Conservation (phyloP, 495 filamentous ascomycete genomes). For the Hyaloscypha hepaticicola region DNA sequence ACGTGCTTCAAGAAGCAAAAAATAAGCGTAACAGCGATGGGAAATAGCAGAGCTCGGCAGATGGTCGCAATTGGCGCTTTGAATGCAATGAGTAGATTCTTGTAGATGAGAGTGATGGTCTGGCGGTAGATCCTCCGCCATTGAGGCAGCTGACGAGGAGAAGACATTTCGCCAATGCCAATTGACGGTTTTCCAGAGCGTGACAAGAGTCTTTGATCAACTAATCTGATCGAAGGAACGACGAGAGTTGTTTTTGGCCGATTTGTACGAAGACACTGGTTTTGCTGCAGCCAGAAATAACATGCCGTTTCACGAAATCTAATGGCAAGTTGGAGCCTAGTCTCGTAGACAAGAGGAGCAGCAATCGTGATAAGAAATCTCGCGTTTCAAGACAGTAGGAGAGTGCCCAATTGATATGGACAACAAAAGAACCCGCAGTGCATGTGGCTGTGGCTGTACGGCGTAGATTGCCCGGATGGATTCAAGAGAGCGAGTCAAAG, state of each 20-base stretch:
- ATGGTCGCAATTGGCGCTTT: constrained; percentile 21
- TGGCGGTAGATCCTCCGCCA: constrained; percentile 27
- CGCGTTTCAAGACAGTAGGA: neutral
- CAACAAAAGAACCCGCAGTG: neutral
- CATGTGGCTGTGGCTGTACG: neutral
- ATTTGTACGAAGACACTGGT: neutral
- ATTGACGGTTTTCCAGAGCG: neutral
- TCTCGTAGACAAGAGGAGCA: neutral
- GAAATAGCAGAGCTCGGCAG: constrained; percentile 25
- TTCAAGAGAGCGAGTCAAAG: neutral
- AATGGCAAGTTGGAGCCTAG: neutral
- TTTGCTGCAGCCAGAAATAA: neutral
- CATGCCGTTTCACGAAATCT: neutral
- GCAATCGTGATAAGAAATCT: neutral
- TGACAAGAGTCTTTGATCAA: neutral
- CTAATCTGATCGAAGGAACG: neutral
- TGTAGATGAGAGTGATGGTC: constrained; percentile 23
- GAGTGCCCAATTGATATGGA: neutral
- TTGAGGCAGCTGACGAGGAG: neutral
- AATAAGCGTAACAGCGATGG: constrained; percentile 23
- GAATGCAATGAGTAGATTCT: constrained; percentile 30
- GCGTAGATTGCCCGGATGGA: neutral
- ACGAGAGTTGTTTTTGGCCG: neutral
- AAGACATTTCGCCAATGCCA: neutral
- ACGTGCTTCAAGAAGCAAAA: constrained; percentile 22